Percentiles rank a stretch among this genome's conserved stretches.
Evolutionary conservation across 176 grass and related monocot genomes (phyloP).

Genomic region (Eragrostis curvula): DNA sequence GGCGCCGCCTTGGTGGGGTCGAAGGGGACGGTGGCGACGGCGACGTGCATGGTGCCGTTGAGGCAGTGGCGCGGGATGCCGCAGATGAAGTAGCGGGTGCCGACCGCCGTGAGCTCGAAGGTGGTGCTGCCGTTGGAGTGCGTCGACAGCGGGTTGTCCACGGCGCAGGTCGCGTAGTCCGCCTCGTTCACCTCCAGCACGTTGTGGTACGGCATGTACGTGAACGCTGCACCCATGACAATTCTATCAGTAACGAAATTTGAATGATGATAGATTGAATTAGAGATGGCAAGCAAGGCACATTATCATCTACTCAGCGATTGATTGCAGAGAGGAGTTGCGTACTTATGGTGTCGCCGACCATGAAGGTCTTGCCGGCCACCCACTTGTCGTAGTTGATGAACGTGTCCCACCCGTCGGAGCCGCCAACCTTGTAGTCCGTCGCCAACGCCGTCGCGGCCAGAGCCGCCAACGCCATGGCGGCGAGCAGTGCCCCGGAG

Average conservation of each 20-base stretch:
- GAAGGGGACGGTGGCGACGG: constrained; percentile 50
- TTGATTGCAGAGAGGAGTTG: not conserved
- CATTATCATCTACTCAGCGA: too few relatives aligned
- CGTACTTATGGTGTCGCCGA: constrained; percentile 70
- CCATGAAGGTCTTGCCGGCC: constrained; percentile 48
- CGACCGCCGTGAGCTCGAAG: constrained; percentile 49
- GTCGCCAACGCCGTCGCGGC: constrained; percentile 37
- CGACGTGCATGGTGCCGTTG: constrained; percentile 72
- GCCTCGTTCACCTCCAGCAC: constrained; percentile 63
- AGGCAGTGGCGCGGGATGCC: constrained; percentile 67
- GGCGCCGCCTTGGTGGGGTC: not conserved
- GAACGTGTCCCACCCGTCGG: constrained; percentile 62
- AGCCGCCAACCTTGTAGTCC: constrained; percentile 51
- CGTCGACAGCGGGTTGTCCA: constrained; percentile 24
- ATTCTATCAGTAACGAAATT: not conserved
- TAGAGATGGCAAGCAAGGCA: too few relatives aligned
- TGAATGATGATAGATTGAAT: not conserved
- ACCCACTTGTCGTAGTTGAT: constrained; percentile 61
- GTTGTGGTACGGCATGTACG: constrained; percentile 63
- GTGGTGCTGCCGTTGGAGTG: constrained; percentile 55
- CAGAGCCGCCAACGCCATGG: constrained; percentile 30
- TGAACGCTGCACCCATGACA: constrained; percentile 47
- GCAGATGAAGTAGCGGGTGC: constrained; percentile 87
- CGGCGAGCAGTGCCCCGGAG: constrained; percentile 29
- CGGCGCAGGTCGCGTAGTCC: constrained; percentile 55